phyloP scores from a whole-genome alignment of 176 grass and related monocot genomes.

The Carex scoparia region DNA sequence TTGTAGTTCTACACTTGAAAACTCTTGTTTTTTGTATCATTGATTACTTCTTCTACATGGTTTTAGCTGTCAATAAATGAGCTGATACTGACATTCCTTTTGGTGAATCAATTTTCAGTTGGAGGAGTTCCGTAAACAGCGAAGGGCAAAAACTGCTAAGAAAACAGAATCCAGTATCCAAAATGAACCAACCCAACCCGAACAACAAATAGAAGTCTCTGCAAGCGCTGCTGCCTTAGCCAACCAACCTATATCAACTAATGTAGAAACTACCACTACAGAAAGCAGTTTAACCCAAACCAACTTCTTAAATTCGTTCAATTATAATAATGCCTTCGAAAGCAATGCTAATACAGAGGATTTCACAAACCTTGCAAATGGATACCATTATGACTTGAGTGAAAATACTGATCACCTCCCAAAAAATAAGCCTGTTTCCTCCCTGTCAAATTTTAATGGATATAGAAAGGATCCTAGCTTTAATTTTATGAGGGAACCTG shows the following conservation, averaged over 20 bases:
- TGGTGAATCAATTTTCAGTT: conserved; percentile 50
- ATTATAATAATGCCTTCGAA: neutral
- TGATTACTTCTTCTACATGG: neutral
- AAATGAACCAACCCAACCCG: conserved; percentile 22
- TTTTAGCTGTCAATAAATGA: neutral
- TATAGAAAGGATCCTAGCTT: conserved; percentile 10
- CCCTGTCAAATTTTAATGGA: neutral
- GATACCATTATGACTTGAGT: conserved; percentile 72
- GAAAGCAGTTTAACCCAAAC: conserved; percentile 15
- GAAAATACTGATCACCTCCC: conserved; percentile 23
- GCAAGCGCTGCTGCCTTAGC: conserved; percentile 24
- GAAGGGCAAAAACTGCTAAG: conserved; percentile 44
- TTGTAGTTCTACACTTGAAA: neutral
- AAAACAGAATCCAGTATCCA: conserved; percentile 35
- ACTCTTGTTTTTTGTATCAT: neutral
- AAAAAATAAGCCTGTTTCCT: neutral
- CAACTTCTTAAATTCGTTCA: conserved; percentile 1
- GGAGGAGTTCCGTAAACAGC: conserved; percentile 86
- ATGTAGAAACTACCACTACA: neutral
- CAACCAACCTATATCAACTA: conserved; percentile 32
- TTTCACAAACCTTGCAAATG: conserved; percentile 61
- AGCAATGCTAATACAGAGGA: neutral
- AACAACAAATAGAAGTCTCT: conserved; percentile 31
- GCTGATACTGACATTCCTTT: conserved; percentile 29
- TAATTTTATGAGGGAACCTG: conserved; percentile 12